Percentiles rank a stretch among this genome's conserved stretches.
These are phyloP conservation scores for Fusarium sp. DNA, from an alignment of 2,329 filamentous ascomycete species.

Conservation along the genomic window DNA sequence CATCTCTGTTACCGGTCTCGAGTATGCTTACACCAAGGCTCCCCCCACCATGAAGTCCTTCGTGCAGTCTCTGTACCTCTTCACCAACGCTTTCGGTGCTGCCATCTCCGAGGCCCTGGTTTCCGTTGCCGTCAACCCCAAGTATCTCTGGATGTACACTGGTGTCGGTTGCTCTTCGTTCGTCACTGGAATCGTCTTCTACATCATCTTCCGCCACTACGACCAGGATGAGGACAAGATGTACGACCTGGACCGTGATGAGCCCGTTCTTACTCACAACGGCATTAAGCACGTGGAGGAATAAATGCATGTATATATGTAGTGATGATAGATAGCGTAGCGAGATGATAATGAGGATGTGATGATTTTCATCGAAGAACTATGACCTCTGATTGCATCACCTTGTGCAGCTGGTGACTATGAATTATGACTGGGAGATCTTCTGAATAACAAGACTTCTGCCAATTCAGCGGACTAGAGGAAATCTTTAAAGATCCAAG, in stretches of 20 bases:
- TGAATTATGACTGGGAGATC: neutral
- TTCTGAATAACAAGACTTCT: neutral
- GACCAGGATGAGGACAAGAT: slow-evolving; percentile 53
- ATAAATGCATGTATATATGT: slow-evolving; percentile 5
- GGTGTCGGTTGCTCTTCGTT: slow-evolving; percentile 65
- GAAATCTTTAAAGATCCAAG: neutral
- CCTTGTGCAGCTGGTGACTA: neutral
- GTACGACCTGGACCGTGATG: slow-evolving; percentile 53
- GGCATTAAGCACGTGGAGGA: slow-evolving; percentile 34
- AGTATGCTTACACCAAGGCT: slow-evolving; percentile 81
- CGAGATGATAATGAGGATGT: neutral
- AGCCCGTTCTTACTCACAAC: slow-evolving; percentile 41
- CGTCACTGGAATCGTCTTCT: slow-evolving; percentile 65
- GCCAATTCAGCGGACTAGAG: neutral
- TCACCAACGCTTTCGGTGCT: slow-evolving; percentile 69
- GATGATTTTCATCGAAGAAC: neutral
- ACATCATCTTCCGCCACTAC: slow-evolving; percentile 54
- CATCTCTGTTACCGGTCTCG: slow-evolving; percentile 75
- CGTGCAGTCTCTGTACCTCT: slow-evolving; percentile 68
- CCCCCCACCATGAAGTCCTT: slow-evolving; percentile 76
- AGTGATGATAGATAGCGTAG: neutral
- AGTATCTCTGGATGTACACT: slow-evolving; percentile 75
- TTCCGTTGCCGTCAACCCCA: slow-evolving; percentile 70
- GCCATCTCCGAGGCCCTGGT: slow-evolving; percentile 72
- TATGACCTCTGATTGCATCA: neutral